Conservation (phyloP, 2,329 filamentous ascomycete species). For the Cladosporium cucumerinum region DNA sequence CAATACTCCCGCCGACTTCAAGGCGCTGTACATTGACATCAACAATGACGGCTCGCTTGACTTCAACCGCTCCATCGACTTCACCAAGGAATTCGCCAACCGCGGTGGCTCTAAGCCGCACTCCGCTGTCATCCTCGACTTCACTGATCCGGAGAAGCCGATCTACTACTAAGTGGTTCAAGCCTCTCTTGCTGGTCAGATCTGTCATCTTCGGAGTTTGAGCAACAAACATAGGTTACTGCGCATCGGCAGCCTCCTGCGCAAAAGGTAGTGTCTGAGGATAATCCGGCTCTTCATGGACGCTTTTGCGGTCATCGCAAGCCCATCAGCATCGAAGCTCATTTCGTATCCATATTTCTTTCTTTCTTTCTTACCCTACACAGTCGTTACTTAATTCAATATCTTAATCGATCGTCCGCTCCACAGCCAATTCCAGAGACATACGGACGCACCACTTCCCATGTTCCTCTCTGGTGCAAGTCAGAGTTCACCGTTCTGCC, state of each 20-base stretch:
- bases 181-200: background rate
- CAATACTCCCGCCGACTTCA: slow-evolving; percentile 61
- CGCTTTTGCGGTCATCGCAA: background rate
- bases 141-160: slow-evolving; percentile 26
- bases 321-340: background rate
- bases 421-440: background rate
- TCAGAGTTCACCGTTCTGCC: background rate
- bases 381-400: background rate
- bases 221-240: no score
- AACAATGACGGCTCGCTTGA: slow-evolving; percentile 51
- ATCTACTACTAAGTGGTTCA: background rate
- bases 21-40: slow-evolving; percentile 61
- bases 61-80: slow-evolving; percentile 61
- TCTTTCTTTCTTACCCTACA: background rate
- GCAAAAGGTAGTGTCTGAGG: no score
- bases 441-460: no score
- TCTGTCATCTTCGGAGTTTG: background rate
- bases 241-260: no score
- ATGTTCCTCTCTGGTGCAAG: background rate
- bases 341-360: background rate
- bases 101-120: slow-evolving; percentile 58
- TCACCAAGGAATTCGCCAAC: slow-evolving; percentile 51
- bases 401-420: background rate
- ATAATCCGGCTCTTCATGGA: background rate
- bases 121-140: slow-evolving; percentile 55